Evolutionary conservation across 768 basidiomycete species (phyloP).

Genomic region (Mrakia blollopis): DNA sequence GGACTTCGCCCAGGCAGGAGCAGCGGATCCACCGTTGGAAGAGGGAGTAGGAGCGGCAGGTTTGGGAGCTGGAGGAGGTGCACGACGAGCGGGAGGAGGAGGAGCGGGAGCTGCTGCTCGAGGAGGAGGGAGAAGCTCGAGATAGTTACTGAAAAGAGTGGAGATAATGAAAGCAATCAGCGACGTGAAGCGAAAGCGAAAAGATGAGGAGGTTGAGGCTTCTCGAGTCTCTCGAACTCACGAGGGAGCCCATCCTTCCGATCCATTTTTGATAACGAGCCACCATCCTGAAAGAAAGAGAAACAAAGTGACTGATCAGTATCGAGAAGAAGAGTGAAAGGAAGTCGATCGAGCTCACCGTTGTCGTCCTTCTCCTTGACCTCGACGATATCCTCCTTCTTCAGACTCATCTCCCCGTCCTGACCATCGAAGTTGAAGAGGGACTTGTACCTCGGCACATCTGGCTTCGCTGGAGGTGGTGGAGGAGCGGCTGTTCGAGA

Average conservation of each 20-base stretch:
- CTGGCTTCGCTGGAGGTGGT: slow-evolving; percentile 56
- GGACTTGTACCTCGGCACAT: slow-evolving; percentile 71
- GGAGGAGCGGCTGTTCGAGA: slow-evolving; percentile 54
- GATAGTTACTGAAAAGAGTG: slow-evolving; percentile 57
- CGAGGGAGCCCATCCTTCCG: slow-evolving; percentile 91
- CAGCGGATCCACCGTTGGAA: slow-evolving; percentile 61
- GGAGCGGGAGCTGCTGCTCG: slow-evolving; percentile 57
- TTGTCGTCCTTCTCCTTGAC: slow-evolving; percentile 86
- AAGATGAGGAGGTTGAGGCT: too few relatives aligned
- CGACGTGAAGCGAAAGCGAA: neutral
- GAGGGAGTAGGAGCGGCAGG: slow-evolving; percentile 38
- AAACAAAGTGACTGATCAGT: too few relatives aligned
- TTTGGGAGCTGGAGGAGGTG: slow-evolving; percentile 43
- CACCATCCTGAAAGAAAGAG: slow-evolving; percentile 64
- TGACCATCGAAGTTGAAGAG: slow-evolving; percentile 88
- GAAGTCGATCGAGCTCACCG: slow-evolving; percentile 41
- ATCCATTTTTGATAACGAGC: slow-evolving; percentile 76
- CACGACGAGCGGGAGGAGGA: slow-evolving; percentile 56
- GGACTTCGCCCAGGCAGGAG: slow-evolving; percentile 61
- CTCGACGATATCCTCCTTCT: slow-evolving; percentile 88
- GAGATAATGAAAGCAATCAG: neutral
- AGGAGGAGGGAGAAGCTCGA: slow-evolving; percentile 67
- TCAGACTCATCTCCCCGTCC: slow-evolving; percentile 81
- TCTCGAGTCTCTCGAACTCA: slow-evolving; percentile 32
- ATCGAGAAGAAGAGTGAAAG: slow-evolving; percentile 34